Evolutionary conservation across 2,329 filamentous ascomycete genomes (phyloP).

Genomic region (Stachybotrys echinatus): DNA sequence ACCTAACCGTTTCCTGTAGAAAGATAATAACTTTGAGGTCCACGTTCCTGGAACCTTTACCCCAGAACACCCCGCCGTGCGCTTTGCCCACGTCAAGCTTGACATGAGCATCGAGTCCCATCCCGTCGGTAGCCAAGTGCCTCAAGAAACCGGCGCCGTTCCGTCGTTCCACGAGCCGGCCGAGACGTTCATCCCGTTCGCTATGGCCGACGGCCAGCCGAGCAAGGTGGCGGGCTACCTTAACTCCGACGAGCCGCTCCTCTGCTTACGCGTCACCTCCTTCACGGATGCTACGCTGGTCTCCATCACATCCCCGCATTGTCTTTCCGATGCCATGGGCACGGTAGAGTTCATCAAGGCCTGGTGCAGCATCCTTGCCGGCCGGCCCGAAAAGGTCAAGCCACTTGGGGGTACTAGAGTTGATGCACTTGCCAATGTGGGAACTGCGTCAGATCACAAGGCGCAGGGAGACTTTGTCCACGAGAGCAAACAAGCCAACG

Average conservation of each 20-base stretch:
- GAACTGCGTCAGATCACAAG: background rate
- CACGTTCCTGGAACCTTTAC: background rate
- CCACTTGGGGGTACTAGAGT: background rate
- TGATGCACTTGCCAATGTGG: background rate
- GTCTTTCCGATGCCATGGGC: background rate
- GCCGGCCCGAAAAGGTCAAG: background rate
- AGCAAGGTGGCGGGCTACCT: background rate
- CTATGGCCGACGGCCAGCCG: background rate
- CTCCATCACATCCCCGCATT: background rate
- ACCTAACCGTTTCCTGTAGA: background rate
- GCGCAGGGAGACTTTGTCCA: background rate
- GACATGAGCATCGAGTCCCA: background rate
- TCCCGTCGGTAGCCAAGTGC: background rate
- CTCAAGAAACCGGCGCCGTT: background rate
- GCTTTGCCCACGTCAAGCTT: background rate
- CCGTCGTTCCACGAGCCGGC: background rate
- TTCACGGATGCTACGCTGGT: background rate
- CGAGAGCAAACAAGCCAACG: background rate
- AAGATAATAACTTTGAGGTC: background rate
- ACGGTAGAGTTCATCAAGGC: background rate
- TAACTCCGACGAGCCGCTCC: background rate
- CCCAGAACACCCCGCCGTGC: background rate
- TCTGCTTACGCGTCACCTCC: background rate
- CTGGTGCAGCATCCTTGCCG: background rate
- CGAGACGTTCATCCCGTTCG: background rate